phyloP scores from a whole-genome alignment of 179 eudicot genomes.

The Pouteria campechiana region DNA sequence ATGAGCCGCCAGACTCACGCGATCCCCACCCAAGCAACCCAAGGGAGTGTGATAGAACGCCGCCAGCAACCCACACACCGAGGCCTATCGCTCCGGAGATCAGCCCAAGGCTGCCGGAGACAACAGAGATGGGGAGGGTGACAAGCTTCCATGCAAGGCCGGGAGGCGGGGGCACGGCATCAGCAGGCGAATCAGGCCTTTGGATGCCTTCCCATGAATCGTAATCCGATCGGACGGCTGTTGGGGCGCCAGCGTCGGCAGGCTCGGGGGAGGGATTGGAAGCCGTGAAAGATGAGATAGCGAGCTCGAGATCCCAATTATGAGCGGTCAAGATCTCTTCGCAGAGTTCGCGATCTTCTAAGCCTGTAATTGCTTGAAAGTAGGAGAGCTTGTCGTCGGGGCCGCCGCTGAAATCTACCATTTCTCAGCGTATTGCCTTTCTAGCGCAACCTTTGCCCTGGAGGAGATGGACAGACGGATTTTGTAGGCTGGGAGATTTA shows the following conservation, averaged over 20 bases:
- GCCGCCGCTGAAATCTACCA: slow-evolving; percentile 28
- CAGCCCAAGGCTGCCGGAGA: slow-evolving; percentile 63
- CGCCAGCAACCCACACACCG: slow-evolving; percentile 79
- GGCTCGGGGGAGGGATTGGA: slow-evolving; percentile 9
- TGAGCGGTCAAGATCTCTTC: slow-evolving; percentile 79
- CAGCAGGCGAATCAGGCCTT: slow-evolving; percentile 14
- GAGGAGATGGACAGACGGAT: too few relatives aligned
- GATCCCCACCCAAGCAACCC: slow-evolving; percentile 40
- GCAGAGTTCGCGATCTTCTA: slow-evolving; percentile 70
- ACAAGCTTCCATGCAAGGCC: slow-evolving; percentile 55
- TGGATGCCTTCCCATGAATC: not conserved
- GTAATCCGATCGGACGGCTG: slow-evolving; percentile 5
- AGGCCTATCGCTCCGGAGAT: slow-evolving; percentile 65
- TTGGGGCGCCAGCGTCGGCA: not conserved
- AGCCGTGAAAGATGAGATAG: slow-evolving; percentile 49
- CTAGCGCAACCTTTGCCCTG: too few relatives aligned
- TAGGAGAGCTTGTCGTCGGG: slow-evolving; percentile 64
- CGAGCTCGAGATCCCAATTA: slow-evolving; percentile 79
- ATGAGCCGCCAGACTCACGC: slow-evolving; percentile 16
- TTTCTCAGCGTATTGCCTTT: too few relatives aligned
- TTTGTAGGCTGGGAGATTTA: too few relatives aligned
- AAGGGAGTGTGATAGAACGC: slow-evolving; percentile 55
- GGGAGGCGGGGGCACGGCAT: slow-evolving; percentile 22
- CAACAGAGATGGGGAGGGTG: slow-evolving; percentile 57
- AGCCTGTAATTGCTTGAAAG: slow-evolving; percentile 84